phyloP scores from a whole-genome alignment of 345 rosid species.

The Eucalyptus melliodora region DNA sequence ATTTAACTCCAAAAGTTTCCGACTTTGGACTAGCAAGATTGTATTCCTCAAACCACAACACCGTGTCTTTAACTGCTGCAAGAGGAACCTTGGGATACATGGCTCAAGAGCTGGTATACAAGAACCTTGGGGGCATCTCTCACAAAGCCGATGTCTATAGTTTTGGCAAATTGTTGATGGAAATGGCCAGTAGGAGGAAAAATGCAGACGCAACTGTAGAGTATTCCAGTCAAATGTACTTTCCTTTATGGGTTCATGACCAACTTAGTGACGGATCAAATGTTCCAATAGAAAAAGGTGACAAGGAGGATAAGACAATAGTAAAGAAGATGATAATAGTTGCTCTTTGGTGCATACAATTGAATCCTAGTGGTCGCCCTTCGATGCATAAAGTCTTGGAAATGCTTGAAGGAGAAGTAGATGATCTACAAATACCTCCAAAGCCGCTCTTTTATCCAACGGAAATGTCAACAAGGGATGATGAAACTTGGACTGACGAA shows the following conservation, averaged over 20 bases:
- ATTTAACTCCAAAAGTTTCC: background rate
- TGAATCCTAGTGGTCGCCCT: background rate
- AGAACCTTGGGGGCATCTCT: too few species aligned
- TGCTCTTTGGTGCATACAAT: background rate
- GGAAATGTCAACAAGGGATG: too few species aligned
- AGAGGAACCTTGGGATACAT: background rate
- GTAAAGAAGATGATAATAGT: background rate
- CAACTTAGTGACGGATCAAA: background rate
- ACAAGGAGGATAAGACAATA: background rate
- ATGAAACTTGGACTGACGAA: too few species aligned
- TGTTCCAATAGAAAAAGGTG: fast-evolving
- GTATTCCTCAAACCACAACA: fast-evolving
- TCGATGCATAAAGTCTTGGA: background rate
- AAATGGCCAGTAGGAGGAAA: background rate
- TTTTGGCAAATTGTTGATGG: too few species aligned
- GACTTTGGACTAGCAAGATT: background rate
- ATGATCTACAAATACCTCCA: background rate
- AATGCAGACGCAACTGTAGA: fast-evolving
- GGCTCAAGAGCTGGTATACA: too few species aligned
- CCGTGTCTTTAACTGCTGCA: fast-evolving
- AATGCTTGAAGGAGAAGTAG: background rate
- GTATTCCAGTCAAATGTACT: fast-evolving
- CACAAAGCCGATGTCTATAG: too few species aligned
- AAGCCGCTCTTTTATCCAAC: too few species aligned
- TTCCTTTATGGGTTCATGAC: background rate